Percentiles rank a stretch among this genome's conserved stretches.
Evolutionary conservation across 2,329 filamentous ascomycete species (phyloP).

Genomic region (Fusarium sp.): DNA sequence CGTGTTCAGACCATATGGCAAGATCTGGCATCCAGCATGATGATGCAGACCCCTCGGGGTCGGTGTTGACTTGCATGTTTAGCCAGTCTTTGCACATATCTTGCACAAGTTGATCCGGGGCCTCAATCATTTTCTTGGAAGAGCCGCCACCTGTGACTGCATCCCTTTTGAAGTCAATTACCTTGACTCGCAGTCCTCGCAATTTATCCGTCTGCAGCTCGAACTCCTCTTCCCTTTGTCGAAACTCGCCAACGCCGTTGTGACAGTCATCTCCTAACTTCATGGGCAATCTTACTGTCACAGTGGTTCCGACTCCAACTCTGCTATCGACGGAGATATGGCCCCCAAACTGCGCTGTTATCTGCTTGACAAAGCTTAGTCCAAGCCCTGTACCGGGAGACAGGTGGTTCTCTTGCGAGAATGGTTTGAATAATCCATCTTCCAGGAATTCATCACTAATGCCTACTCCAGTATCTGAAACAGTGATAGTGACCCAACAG

Average conservation of each 20-base stretch:
- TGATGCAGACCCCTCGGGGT: slow-evolving; percentile 3
- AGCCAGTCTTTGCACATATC: slow-evolving; percentile 29
- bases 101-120: slow-evolving; percentile 19
- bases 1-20: slow-evolving; percentile 44
- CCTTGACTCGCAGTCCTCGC: slow-evolving; percentile 48
- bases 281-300: slow-evolving; percentile 53
- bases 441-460: slow-evolving; percentile 74
- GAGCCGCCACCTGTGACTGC: neutral
- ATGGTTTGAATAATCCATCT: slow-evolving; percentile 72
- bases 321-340: slow-evolving; percentile 68
- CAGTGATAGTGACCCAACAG: slow-evolving; percentile 56
- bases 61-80: slow-evolving; percentile 38
- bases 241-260: neutral
- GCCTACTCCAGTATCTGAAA: slow-evolving; percentile 75
- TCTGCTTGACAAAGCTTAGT: slow-evolving; percentile 72
- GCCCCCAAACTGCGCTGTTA: slow-evolving; percentile 70
- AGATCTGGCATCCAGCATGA: slow-evolving; percentile 46
- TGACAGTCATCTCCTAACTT: slow-evolving; percentile 6
- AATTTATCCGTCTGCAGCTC: slow-evolving; percentile 48
- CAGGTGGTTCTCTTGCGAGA: slow-evolving; percentile 73
- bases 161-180: slow-evolving; percentile 14
- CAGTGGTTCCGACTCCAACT: slow-evolving; percentile 54
- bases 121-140: neutral
- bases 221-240: slow-evolving; percentile 48
- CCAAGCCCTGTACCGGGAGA: slow-evolving; percentile 74